Conservation (phyloP, 2,329 filamentous ascomycete species). For the Epichloe scottii region DNA sequence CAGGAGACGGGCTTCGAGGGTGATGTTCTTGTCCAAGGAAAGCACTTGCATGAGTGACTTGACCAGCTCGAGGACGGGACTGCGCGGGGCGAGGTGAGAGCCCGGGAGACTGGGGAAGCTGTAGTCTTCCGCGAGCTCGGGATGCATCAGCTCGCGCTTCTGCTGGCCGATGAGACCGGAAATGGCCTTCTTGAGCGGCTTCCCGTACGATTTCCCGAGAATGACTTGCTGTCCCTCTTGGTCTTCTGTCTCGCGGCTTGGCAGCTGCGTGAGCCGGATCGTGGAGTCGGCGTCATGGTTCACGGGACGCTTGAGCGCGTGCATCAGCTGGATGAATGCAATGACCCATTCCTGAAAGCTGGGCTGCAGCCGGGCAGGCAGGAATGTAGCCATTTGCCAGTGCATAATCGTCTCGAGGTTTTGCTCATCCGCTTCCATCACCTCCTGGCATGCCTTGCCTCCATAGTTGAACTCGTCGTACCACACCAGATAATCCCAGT, state of each 20-base stretch:
- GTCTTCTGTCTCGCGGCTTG: constrained; percentile 44
- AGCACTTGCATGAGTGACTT: constrained; percentile 90
- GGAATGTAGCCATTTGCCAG: constrained; percentile 89
- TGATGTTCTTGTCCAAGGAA: constrained; percentile 79
- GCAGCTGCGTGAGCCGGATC: constrained; percentile 45
- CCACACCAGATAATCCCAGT: constrained; percentile 99
- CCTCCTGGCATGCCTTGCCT: constrained; percentile 77
- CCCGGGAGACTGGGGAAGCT: constrained; percentile 71
- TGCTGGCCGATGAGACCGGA: constrained; percentile 70
- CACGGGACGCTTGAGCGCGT: constrained; percentile 61
- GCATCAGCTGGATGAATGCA: constrained; percentile 93
- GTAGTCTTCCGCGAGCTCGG: constrained; percentile 79
- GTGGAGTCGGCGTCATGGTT: constrained; percentile 37
- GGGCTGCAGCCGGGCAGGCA: constrained; percentile 68
- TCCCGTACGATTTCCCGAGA: constrained; percentile 73
- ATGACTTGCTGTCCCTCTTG: constrained; percentile 53
- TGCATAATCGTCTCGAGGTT: constrained; percentile 88
- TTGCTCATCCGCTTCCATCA: constrained; percentile 61
- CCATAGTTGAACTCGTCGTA: constrained; percentile 99
- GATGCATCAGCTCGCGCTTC: constrained; percentile 78
- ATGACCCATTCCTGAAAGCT: constrained; percentile 87
- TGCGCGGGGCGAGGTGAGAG: constrained; percentile 40
- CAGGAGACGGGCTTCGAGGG: constrained; percentile 73
- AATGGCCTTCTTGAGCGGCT: constrained; percentile 82
- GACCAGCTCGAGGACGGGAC: constrained; percentile 79